Evolutionary conservation across 2,329 filamentous ascomycete species (phyloP).

Genomic region (Talaromyces sp.): DNA sequence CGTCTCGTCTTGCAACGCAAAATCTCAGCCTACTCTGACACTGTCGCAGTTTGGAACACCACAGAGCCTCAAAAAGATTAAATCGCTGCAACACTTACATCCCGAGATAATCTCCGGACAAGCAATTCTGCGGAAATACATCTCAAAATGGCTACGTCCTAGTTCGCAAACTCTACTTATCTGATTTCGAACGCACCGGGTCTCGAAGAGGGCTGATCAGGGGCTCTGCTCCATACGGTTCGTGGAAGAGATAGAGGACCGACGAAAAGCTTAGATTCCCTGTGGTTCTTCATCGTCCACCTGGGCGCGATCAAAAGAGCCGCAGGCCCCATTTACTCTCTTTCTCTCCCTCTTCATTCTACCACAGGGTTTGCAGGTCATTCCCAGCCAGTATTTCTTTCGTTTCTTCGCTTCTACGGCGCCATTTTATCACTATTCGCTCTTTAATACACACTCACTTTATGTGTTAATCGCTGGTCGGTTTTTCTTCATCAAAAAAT

Average conservation of each 20-base stretch:
- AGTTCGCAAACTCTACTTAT: background rate
- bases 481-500: conserved; percentile 15
- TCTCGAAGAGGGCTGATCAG: conserved; percentile 5
- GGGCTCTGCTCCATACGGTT: conserved; percentile 7
- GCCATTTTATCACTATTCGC: background rate
- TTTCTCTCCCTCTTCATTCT: background rate
- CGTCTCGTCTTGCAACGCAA: background rate
- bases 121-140: conserved; percentile 5
- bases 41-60: background rate
- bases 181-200: conserved; percentile 1
- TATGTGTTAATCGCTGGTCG: conserved; percentile 25
- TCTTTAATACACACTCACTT: conserved; percentile 1
- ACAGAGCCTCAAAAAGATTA: background rate
- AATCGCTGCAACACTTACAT: background rate
- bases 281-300: background rate
- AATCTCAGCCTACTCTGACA: no score
- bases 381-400: conserved; percentile 11
- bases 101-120: background rate
- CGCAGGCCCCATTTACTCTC: background rate
- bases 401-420: background rate
- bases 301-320: background rate
- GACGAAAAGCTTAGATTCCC: background rate
- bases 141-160: conserved; percentile 5
- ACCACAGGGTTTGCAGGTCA: conserved; percentile 14
- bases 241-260: background rate